These are phyloP conservation scores for Spongospora subterranea DNA, from an alignment of 208 protist genomes.

Conservation along the genomic window DNA sequence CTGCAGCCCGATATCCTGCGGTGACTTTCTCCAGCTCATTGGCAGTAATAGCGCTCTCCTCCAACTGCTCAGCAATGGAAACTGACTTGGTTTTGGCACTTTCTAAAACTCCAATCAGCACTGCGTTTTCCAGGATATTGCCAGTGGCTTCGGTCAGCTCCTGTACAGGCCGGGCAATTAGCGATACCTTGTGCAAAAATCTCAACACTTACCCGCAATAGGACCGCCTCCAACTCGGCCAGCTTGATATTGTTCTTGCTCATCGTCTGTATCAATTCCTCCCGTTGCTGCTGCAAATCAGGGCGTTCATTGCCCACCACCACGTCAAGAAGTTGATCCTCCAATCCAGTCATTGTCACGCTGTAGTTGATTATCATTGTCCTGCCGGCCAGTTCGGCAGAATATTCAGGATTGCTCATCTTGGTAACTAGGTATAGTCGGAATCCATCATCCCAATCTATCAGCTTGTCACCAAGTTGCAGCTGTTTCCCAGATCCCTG, in stretches of 20 bases:
- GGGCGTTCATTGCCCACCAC: constrained; percentile 94
- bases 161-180: constrained; percentile 59
- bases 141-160: constrained; percentile 91
- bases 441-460: constrained; percentile 97
- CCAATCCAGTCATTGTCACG: constrained; percentile 95
- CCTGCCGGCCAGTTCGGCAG: constrained; percentile 95
- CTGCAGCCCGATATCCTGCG: constrained; percentile 89
- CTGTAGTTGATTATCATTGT: constrained; percentile 98
- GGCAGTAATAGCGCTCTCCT: constrained; percentile 89
- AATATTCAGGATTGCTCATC: constrained; percentile 96
- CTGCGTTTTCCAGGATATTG: constrained; percentile 97
- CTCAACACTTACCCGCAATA: constrained; percentile 78
- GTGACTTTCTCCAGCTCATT: constrained; percentile 92
- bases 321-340: constrained; percentile 97
- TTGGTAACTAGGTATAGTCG: constrained; percentile 90
- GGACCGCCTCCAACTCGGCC: constrained; percentile 95
- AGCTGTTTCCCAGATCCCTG: constrained; percentile 59
- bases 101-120: constrained; percentile 96
- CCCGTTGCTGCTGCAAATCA: constrained; percentile 91
- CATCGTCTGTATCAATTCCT: constrained; percentile 94
- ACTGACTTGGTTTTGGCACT: constrained; percentile 95
- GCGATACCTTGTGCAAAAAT: background rate
- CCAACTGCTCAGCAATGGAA: constrained; percentile 93
- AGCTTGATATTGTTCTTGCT: constrained; percentile 92
- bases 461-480: constrained; percentile 84